These are phyloP conservation scores for Lachnellula subtilissima DNA, from an alignment of 2,329 filamentous ascomycete genomes.

Conservation along the genomic window DNA sequence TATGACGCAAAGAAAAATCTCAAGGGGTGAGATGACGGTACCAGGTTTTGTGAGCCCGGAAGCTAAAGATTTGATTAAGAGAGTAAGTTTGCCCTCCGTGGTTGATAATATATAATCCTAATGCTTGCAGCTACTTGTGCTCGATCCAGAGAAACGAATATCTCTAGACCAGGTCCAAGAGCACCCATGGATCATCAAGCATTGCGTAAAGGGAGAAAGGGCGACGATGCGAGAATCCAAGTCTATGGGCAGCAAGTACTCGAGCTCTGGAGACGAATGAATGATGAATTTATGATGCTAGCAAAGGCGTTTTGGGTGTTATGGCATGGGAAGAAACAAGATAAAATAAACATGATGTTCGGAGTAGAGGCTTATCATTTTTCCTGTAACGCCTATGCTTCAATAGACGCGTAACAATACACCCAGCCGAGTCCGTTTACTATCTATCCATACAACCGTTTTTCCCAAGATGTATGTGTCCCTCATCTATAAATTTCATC, in stretches of 20 bases:
- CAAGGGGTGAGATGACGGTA: conserved; percentile 84
- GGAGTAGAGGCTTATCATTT: conserved; percentile 29
- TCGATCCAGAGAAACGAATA: conserved; percentile 91
- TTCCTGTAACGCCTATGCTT: conserved; percentile 28
- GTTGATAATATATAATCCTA: conserved; percentile 7
- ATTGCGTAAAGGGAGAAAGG: conserved; percentile 57
- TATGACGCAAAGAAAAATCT: conserved; percentile 90
- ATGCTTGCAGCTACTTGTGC: conserved; percentile 65
- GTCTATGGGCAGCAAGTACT: conserved; percentile 29
- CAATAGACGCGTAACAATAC: conserved; percentile 21
- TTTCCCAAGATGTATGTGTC: conserved; percentile 6
- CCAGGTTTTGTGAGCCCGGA: conserved; percentile 87
- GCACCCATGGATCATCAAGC: conserved; percentile 96
- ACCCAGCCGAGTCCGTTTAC: conserved; percentile 5
- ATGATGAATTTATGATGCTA: conserved; percentile 23
- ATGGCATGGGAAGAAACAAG: conserved; percentile 10
- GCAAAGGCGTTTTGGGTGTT: conserved; percentile 24
- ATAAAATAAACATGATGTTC: conserved; percentile 20
- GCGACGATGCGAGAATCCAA: conserved; percentile 31
- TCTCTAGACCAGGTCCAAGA: conserved; percentile 80
- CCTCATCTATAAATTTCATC: conserved; percentile 85
- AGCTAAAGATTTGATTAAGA: conserved; percentile 88
- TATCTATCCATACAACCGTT: conserved; percentile 20
- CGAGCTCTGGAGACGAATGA: conserved; percentile 25
- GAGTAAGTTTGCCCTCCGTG: conserved; percentile 47